These are phyloP conservation scores for Papiliotrema fonsecae DNA, from an alignment of 1,284 basidiomycete genomes.

Conservation along the genomic window DNA sequence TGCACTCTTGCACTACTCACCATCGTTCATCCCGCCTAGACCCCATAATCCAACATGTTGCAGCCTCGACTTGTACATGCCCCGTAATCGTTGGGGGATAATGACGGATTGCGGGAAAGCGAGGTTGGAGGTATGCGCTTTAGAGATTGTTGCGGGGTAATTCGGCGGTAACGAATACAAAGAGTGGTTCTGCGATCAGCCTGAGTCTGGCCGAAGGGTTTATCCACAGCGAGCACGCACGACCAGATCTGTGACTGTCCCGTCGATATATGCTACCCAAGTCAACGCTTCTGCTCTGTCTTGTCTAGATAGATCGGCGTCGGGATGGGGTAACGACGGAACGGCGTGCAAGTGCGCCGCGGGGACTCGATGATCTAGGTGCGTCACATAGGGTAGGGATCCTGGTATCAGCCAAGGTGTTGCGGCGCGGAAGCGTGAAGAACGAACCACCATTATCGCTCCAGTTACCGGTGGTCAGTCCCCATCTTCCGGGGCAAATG, in stretches of 20 bases:
- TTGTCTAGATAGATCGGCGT: constrained; percentile 15
- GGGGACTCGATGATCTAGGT: constrained; percentile 18
- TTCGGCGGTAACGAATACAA: constrained; percentile 43
- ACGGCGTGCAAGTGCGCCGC: constrained; percentile 20
- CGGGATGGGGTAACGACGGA: constrained; percentile 25
- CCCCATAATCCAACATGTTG: constrained; percentile 41
- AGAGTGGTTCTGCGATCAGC: constrained; percentile 34
- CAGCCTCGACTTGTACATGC: constrained; percentile 31
- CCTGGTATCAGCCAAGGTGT: constrained; percentile 12
- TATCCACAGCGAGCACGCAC: constrained; percentile 18
- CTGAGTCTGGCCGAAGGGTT: not conserved
- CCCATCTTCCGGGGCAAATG: constrained; percentile 16
- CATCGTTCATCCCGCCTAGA: constrained; percentile 29
- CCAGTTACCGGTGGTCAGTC: constrained; percentile 24
- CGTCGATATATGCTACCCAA: constrained; percentile 42
- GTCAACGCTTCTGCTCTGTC: constrained; percentile 28
- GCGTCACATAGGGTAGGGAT: constrained; percentile 30
- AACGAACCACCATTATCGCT: constrained; percentile 24
- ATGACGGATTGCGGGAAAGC: constrained; percentile 37
- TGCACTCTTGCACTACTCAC: constrained; percentile 10
- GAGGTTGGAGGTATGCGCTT: constrained; percentile 25
- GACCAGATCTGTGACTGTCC: constrained; percentile 37
- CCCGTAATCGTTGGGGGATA: constrained; percentile 37
- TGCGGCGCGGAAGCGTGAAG: not conserved
- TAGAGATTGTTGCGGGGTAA: constrained; percentile 26